phyloP scores from a whole-genome alignment of 164 flowering plant genomes.

The Litsea cubeba region DNA sequence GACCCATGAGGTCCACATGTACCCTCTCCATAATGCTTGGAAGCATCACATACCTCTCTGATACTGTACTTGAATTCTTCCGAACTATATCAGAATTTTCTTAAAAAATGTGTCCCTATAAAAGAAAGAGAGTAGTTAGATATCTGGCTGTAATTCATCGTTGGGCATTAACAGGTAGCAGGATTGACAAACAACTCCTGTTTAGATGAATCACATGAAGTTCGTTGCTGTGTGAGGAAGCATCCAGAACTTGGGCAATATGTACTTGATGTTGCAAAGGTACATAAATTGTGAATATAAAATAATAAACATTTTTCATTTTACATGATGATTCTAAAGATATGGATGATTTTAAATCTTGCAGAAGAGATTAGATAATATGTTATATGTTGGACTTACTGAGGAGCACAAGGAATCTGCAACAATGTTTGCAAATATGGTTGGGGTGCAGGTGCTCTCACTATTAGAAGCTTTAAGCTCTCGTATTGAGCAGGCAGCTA shows the following conservation, averaged over 20 bases:
- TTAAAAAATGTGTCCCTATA: not conserved
- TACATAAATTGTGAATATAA: constrained; percentile 14
- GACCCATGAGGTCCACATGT: no score
- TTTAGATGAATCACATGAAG: constrained; percentile 57
- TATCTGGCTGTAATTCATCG: not conserved
- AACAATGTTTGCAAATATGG: constrained; percentile 76
- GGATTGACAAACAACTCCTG: constrained; percentile 96
- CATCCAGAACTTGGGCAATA: constrained; percentile 57
- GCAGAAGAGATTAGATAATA: constrained; percentile 89
- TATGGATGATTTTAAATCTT: constrained; percentile 22
- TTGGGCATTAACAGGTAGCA: constrained; percentile 60
- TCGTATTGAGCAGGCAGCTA: constrained; percentile 15
- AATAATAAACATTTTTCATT: not conserved
- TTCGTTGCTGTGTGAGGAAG: constrained; percentile 77
- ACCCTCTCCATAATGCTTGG: no score
- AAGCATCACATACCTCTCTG: no score
- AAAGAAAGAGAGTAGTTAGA: not conserved
- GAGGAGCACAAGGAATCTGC: constrained; percentile 92
- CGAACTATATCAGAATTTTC: no score
- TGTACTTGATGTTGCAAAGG: constrained; percentile 97
- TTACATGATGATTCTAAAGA: not conserved
- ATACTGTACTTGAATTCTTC: no score
- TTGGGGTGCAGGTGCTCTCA: constrained; percentile 86
- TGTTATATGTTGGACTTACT: constrained; percentile 94
- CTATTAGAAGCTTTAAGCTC: constrained; percentile 45